Percentiles rank a stretch among this genome's conserved stretches.
These are phyloP conservation scores for Periconia macrospinosa DNA, from an alignment of 2,329 filamentous ascomycete species.

Conservation along the genomic window DNA sequence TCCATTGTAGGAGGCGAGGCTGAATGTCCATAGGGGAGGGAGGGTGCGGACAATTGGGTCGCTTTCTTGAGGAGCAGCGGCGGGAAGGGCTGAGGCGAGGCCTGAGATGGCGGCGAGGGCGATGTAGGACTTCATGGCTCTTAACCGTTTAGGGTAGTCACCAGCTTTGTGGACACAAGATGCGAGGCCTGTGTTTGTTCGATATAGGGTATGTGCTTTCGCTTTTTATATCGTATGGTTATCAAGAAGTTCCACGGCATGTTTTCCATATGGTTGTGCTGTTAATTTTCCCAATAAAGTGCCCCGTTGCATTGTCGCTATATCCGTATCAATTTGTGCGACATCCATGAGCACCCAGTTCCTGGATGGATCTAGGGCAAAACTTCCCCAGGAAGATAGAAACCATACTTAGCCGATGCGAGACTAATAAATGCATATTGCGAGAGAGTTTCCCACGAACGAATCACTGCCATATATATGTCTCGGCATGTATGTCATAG, in stretches of 20 bases:
- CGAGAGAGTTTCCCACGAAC: too few relatives aligned
- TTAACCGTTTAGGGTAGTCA: background rate
- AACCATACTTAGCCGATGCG: background rate
- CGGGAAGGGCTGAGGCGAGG: background rate
- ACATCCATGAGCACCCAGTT: too few relatives aligned
- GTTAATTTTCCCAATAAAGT: too few relatives aligned
- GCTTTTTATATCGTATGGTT: too few relatives aligned
- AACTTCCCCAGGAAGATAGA: background rate
- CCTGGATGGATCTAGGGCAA: background rate
- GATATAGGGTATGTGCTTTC: too few relatives aligned
- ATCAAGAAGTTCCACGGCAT: too few relatives aligned
- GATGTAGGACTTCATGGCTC: background rate
- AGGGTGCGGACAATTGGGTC: slow-evolving; percentile 12
- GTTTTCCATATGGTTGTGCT: too few relatives aligned
- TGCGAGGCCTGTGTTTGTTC: background rate
- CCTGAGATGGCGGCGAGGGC: background rate
- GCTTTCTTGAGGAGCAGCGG: background rate
- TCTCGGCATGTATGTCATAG: too few relatives aligned
- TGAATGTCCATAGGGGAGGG: slow-evolving; percentile 15
- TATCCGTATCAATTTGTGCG: too few relatives aligned
- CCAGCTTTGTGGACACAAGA: background rate
- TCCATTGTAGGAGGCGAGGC: slow-evolving; percentile 14
- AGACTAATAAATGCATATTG: background rate
- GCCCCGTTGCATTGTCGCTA: too few relatives aligned
- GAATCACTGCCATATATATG: too few relatives aligned